A percentile compares a stretch with the other conserved stretches of the same genome.
phyloP scores from a whole-genome alignment of 768 basidiomycete genomes.

The Kwoniella heveanensis region DNA sequence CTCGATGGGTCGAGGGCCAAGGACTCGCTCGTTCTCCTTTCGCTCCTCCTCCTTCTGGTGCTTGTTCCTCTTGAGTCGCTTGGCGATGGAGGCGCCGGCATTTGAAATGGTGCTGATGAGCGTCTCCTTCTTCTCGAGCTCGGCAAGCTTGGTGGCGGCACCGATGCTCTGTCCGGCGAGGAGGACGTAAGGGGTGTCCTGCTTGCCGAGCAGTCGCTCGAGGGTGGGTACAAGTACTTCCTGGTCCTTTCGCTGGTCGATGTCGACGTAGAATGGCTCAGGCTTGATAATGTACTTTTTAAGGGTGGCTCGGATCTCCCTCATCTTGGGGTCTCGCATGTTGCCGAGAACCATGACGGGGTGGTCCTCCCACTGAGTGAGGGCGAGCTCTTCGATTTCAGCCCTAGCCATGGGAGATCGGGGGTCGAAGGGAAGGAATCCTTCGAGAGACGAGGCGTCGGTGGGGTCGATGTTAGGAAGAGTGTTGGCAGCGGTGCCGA shows the following conservation, averaged over 20 bases:
- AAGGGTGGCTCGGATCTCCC: conserved; percentile 32
- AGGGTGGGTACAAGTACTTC: conserved; percentile 9
- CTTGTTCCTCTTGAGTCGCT: conserved; percentile 39
- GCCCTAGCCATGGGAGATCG: conserved; percentile 20
- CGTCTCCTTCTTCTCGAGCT: conserved; percentile 28
- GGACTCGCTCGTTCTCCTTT: conserved; percentile 39
- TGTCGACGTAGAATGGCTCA: conserved; percentile 37
- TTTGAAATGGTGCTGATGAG: conserved; percentile 28
- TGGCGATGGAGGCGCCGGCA: conserved; percentile 26
- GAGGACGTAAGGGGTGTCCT: conserved; percentile 14
- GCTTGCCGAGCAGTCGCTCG: conserved; percentile 21
- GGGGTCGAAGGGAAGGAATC: conserved; percentile 42
- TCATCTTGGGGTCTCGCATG: conserved; percentile 42
- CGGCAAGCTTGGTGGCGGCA: conserved; percentile 14
- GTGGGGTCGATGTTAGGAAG: conserved; percentile 28
- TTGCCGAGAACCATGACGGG: conserved; percentile 44
- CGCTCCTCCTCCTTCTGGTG: conserved; percentile 40
- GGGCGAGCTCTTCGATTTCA: conserved; percentile 35
- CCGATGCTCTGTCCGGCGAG: conserved; percentile 20
- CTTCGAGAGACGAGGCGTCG: conserved; percentile 17
- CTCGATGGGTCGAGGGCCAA: conserved; percentile 28
- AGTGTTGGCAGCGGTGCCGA: conserved; percentile 33
- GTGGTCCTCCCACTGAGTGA: conserved; percentile 36
- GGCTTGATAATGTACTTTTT: conserved; percentile 33
- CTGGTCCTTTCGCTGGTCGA: conserved; percentile 40